Evolutionary conservation across 257 asterid species (phyloP), one percentile per base, ranked within the genome.

Genomic region (Misopates orontium): DNA sequence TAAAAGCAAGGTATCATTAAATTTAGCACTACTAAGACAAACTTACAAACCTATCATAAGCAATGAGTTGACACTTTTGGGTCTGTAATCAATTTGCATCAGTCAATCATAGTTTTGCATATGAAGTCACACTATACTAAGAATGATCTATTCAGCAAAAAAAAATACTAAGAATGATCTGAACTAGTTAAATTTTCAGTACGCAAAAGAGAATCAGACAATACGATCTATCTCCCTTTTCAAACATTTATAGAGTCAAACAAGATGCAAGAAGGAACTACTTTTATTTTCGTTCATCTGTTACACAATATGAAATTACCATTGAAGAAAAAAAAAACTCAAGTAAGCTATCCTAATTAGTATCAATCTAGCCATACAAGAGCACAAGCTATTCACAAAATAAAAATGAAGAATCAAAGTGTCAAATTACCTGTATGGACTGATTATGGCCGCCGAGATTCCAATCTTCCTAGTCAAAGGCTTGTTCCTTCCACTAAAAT

Each of bases 381-480:
- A 45, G 6, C 15, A 0, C 2, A 25, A 28, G 36, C 7, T 28
- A 28, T 28, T 2, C 36, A 28, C 19, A 9, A 23, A 6, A 0
- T 9, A 5, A 36, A 45, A 0, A 31, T 1, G 49, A 12, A 21
- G 8, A 36, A 69, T 5, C 1, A 20, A 13, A 59, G 44, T 50
- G 20, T 18, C 6, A 11, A 21, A 8, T 59, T 71, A 91, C 97
- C 96, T 87, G 85, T 93, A 90, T 15, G 97, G 97, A 53, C 97
- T 93, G 68, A 87, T 75, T 14, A 93, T 80, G 44, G 96, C 96
- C 28, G 97, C 89, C 36, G 96, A 90, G 64, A 93, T 81, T 22
- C 86, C 91, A 47, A 87, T 65, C 75, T 93, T 93, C 49, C 99
- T 72, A 28, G 97, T 90, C 72, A 93, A 73, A 17, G 96, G 97